phyloP scores from a whole-genome alignment of 2,329 filamentous ascomycete species.

The Amesomyces nigricolor region DNA sequence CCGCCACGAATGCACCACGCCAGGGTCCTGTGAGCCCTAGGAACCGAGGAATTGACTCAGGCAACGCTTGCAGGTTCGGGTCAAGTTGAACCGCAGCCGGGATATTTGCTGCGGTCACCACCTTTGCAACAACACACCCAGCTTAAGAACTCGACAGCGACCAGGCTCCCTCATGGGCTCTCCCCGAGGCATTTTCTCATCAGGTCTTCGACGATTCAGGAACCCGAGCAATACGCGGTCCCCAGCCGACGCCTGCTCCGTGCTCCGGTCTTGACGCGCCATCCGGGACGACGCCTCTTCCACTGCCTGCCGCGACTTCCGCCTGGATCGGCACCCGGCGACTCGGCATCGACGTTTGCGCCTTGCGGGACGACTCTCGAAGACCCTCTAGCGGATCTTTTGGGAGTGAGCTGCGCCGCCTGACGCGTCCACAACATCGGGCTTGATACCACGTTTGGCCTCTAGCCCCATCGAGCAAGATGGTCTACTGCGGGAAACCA shows the following conservation, averaged over 20 bases:
- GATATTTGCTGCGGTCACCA: slow-evolving; percentile 12
- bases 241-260: not conserved
- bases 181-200: slow-evolving; percentile 14
- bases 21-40: slow-evolving; percentile 10
- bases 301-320: not conserved
- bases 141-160: slow-evolving; percentile 17
- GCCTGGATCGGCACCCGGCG: slow-evolving; percentile 1
- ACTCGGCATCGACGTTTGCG: slow-evolving; percentile 3
- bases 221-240: not conserved
- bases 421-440: slow-evolving; percentile 10
- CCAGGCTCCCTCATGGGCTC: slow-evolving; percentile 16
- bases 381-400: slow-evolving; percentile 8
- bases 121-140: slow-evolving; percentile 5
- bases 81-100: slow-evolving; percentile 13
- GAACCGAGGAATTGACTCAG: slow-evolving; percentile 11
- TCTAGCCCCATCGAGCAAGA: slow-evolving; percentile 25
- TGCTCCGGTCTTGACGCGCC: not conserved
- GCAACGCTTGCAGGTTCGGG: slow-evolving; percentile 9
- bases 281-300: not conserved
- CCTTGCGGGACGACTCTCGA: slow-evolving; percentile 8
- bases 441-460: slow-evolving; percentile 1
- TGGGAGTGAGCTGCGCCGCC: slow-evolving; percentile 15
- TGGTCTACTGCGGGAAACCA: slow-evolving; percentile 55
- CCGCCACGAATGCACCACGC: slow-evolving; percentile 7
- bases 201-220: slow-evolving; percentile 2